phyloP scores from a whole-genome alignment of 352 stramenopile genomes.

The Phytophthora sp. region DNA sequence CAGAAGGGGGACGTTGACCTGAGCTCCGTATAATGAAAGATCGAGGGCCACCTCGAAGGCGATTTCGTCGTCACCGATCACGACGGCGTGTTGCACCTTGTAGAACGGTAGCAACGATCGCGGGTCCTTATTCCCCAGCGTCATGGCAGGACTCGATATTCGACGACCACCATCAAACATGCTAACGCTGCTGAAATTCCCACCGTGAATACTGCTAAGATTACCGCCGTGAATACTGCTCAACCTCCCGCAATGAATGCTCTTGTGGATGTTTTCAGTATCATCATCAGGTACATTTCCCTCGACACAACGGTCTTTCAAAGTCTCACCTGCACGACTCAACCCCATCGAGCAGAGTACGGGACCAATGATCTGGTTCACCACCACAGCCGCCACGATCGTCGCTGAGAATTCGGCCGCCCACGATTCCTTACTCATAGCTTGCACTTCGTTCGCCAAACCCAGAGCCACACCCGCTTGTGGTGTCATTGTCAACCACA shows the following conservation, averaged over 20 bases:
- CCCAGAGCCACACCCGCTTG: conserved; percentile 68
- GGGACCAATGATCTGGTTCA: conserved; percentile 74
- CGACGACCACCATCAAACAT: conserved; percentile 16
- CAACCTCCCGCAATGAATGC: conserved; percentile 4
- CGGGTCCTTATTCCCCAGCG: conserved; percentile 44
- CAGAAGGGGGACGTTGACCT: conserved; percentile 63
- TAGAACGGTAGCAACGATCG: conserved; percentile 52
- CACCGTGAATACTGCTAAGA: conserved; percentile 7
- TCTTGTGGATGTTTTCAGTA: conserved; percentile 13
- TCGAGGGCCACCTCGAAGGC: conserved; percentile 68
- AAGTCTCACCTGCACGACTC: conserved; percentile 52
- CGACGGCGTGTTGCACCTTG: conserved; percentile 56
- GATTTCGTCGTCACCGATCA: conserved; percentile 65
- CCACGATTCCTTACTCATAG: conserved; percentile 60
- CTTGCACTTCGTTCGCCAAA: conserved; percentile 66
- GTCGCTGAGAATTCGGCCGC: conserved; percentile 63
- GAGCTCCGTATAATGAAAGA: conserved; percentile 63
- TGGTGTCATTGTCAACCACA: conserved; percentile 75
- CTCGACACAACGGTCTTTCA: conserved; percentile 31
- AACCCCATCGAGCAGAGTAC: conserved; percentile 66
- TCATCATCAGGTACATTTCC: conserved; percentile 7
- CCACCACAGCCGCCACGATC: conserved; percentile 68
- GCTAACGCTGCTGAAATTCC: conserved; percentile 14
- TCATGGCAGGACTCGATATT: conserved; percentile 17
- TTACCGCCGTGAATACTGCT: conserved; percentile 10